These are phyloP conservation scores for Paramyrothecium roridum DNA, from an alignment of 2,329 filamentous ascomycete genomes.

Conservation along the genomic window DNA sequence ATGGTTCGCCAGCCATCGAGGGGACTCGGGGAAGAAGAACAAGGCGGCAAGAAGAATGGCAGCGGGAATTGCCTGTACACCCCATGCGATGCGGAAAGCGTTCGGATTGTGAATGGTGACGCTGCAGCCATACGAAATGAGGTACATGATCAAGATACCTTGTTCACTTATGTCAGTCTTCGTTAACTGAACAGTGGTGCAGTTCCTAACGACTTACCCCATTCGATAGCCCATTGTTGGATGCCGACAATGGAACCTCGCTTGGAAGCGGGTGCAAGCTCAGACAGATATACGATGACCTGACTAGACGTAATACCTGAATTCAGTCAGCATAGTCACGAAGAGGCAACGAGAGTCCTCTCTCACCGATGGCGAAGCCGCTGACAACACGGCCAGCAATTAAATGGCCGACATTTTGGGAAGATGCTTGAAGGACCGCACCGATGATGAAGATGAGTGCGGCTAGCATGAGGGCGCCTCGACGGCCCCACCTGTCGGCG, in stretches of 20 bases:
- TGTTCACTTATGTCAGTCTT: constrained; percentile 10
- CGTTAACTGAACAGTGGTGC: not conserved
- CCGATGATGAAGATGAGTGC: constrained; percentile 53
- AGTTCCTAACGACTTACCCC: constrained; percentile 18
- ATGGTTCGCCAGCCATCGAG: constrained; percentile 60
- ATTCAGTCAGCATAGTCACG: not conserved
- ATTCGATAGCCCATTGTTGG: constrained; percentile 75
- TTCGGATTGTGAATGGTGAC: constrained; percentile 48
- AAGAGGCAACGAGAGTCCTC: not conserved
- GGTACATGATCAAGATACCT: constrained; percentile 70
- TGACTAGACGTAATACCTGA: constrained; percentile 57
- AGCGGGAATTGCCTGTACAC: constrained; percentile 59
- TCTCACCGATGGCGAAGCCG: constrained; percentile 56
- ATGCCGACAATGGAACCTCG: constrained; percentile 66
- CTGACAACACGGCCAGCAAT: constrained; percentile 58
- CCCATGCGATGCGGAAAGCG: constrained; percentile 64
- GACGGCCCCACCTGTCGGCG: constrained; percentile 42
- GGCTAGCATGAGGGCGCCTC: constrained; percentile 41
- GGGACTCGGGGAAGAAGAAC: constrained; percentile 59
- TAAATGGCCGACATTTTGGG: constrained; percentile 53
- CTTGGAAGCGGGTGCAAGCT: constrained; percentile 54
- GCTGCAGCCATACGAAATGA: constrained; percentile 61
- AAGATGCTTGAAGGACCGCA: constrained; percentile 55
- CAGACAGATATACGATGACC: constrained; percentile 66
- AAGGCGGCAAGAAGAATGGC: constrained; percentile 55